Percentiles rank a stretch among this genome's conserved stretches.
These are phyloP conservation scores for Aurinia saxatilis DNA, from an alignment of 345 rosid genomes.

Conservation along the genomic window DNA sequence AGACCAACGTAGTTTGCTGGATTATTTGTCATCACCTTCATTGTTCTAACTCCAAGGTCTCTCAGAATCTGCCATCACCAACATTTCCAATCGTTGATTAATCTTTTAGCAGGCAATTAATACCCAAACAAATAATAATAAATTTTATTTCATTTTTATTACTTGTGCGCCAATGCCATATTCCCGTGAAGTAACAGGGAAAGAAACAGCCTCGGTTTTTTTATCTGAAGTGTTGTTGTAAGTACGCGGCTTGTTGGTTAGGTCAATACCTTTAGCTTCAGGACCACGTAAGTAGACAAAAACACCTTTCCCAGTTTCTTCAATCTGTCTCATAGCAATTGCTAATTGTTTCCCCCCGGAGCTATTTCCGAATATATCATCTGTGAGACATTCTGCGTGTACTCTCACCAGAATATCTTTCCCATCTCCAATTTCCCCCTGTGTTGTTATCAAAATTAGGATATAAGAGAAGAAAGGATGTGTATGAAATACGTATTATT, in stretches of 20 bases:
- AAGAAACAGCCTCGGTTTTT: conserved; percentile 56
- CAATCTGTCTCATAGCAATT: conserved; percentile 78
- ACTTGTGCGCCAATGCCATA: conserved; percentile 95
- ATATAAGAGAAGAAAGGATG: neutral
- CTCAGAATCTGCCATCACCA: conserved; percentile 52
- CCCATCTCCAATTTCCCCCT: conserved; percentile 80
- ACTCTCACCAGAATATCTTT: conserved; percentile 79
- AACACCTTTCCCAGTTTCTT: conserved; percentile 72
- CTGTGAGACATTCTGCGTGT: conserved; percentile 87
- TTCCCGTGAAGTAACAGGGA: conserved; percentile 80
- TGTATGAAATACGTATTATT: neutral
- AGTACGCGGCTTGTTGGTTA: conserved; percentile 77
- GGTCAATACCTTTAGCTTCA: conserved; percentile 84
- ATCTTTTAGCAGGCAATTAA: neutral
- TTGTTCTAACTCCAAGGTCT: conserved; percentile 70
- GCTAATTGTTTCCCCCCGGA: conserved; percentile 72
- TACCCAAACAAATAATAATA: neutral
- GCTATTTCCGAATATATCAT: conserved; percentile 91
- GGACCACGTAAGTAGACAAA: conserved; percentile 88
- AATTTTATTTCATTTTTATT: neutral
- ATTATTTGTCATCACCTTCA: conserved; percentile 84
- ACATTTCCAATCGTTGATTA: neutral
- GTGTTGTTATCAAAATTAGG: neutral
- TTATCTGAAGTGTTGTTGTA: conserved; percentile 64
- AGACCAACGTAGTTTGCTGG: conserved; percentile 41